Base-by-base conservation (phyloP, 371 early-diverging fungal genomes). In the Blastocladiella emersonii region DNA sequence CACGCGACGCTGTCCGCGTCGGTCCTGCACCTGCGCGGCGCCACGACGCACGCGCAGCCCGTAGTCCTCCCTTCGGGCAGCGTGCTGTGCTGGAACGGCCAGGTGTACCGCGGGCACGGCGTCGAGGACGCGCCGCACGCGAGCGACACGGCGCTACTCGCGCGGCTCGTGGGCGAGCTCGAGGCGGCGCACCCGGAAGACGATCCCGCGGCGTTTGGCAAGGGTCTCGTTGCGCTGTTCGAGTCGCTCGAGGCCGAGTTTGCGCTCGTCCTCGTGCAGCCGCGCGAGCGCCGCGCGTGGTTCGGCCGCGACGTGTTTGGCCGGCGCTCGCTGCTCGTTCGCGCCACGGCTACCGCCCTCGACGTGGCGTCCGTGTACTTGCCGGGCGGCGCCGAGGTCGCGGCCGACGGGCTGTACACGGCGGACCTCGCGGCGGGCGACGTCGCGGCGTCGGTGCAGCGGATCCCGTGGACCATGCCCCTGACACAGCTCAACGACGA, bases 291-390 rank as follows among this genome's bases (percentile, higher is more conserved):
- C 2, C 69, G 67, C n/a, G 57, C 92, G n/a, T 91, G 80, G 76
- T 91, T 90, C 72, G 86, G 87, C 0, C 79, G 93, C 21, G 92
- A 92, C 67, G 82, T 81, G 49, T 68, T 94, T 15, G 94, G 93
- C 1, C 83, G 92, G n/a, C 73, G 92, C 51, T 91, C 90, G 3
- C 67, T 91, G 23, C 64, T 91, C 25, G 81, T 81, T 80, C 76
- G 79, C 60, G 67, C 64, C 37, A 63, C 73, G 25, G 60, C 63
- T 15, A 56, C 63, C 25, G 63, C 63, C 21, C 77, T 85, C 53
- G 65, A 76, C 51, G 61, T 86, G 49, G 78, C 85, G 44, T 85
- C 86, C 0, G 83, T 82, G 1, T 76, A 77, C 27, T 65, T 65
- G 57, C 45, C 70, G 23, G 32, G 65, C 19, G 35, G 41, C 19